Evolutionary conservation across 2,329 filamentous ascomycete species (phyloP).

Genomic region (Metarhizium robertsii): DNA sequence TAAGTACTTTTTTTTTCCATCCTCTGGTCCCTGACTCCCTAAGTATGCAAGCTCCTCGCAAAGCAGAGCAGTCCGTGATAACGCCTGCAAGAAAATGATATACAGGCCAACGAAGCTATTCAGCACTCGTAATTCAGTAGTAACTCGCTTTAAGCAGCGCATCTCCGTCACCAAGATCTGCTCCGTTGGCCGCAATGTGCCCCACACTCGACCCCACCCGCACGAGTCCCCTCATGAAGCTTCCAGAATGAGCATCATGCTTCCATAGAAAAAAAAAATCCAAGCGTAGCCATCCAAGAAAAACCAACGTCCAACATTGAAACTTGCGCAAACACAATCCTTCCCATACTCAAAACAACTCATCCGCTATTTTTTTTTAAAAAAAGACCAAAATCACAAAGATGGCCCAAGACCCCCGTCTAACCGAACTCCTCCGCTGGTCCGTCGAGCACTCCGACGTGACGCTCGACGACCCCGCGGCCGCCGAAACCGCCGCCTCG

Average conservation of each 20-base stretch:
- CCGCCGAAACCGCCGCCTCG: constrained; percentile 21
- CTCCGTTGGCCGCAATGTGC: too few species aligned
- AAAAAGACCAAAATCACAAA: not conserved
- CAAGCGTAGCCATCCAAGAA: constrained; percentile 2
- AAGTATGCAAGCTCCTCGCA: too few species aligned
- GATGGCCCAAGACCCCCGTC: constrained; percentile 41
- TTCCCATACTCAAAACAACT: not conserved
- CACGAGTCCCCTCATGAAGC: constrained; percentile 24
- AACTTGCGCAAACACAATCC: too few species aligned
- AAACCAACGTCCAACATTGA: not conserved
- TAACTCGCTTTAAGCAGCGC: too few species aligned
- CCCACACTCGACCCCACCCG: too few species aligned
- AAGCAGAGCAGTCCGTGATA: not conserved
- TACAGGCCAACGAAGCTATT: too few species aligned
- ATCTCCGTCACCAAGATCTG: too few species aligned
- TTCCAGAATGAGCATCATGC: constrained; percentile 28
- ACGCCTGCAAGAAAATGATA: not conserved
- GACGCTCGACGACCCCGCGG: constrained; percentile 17
- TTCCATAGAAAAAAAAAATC: constrained; percentile 5
- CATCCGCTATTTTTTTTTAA: too few species aligned
- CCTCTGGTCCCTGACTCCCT: not conserved
- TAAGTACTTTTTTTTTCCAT: not conserved
- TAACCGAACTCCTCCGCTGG: constrained; percentile 78
- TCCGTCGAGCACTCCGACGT: constrained; percentile 42
- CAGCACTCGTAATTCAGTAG: too few species aligned